phyloP scores from a whole-genome alignment of 2,329 filamentous ascomycete species.

The Aspergillus quadrilineatus region DNA sequence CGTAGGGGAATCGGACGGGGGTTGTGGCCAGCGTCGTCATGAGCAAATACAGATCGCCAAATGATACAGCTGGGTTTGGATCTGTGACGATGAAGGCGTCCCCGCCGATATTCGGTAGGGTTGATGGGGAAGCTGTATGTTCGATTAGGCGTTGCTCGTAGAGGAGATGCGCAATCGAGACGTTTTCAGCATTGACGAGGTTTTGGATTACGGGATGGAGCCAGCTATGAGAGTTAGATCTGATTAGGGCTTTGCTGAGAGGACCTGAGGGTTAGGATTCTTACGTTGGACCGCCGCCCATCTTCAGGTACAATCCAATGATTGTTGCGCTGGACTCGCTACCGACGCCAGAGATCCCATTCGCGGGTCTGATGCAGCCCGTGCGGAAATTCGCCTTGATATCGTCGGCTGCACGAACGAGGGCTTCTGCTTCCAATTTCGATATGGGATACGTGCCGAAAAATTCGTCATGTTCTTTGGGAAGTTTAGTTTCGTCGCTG shows the following conservation, averaged over 20 bases:
- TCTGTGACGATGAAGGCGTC: conserved; percentile 55
- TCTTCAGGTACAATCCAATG: conserved; percentile 42
- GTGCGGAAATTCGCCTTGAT: conserved; percentile 48
- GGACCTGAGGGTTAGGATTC: neutral
- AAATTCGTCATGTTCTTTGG: conserved; percentile 45
- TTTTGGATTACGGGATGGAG: conserved; percentile 49
- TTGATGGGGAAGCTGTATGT: conserved; percentile 20
- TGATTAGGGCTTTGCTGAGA: neutral
- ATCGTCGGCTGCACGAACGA: conserved; percentile 49
- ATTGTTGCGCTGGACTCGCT: conserved; percentile 41
- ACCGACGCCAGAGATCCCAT: conserved; percentile 54
- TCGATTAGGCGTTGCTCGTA: conserved; percentile 54
- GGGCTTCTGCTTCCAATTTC: conserved; percentile 54
- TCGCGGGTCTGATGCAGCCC: conserved; percentile 55
- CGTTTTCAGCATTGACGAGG: conserved; percentile 53
- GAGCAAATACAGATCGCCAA: conserved; percentile 31
- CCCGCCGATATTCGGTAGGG: conserved; percentile 40
- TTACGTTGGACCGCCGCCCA: conserved; percentile 38
- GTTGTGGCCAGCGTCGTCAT: conserved; percentile 28
- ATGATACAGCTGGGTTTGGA: conserved; percentile 44
- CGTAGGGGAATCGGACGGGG: conserved; percentile 27
- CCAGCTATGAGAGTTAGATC: conserved; percentile 35
- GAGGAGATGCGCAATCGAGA: conserved; percentile 54
- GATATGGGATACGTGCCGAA: conserved; percentile 52
- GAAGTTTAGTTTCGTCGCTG: conserved; percentile 43